A percentile compares a stretch with the other conserved stretches of the same genome.
These are phyloP conservation scores for Salix suchowensis DNA, from an alignment of 345 rosid genomes.

Conservation along the genomic window DNA sequence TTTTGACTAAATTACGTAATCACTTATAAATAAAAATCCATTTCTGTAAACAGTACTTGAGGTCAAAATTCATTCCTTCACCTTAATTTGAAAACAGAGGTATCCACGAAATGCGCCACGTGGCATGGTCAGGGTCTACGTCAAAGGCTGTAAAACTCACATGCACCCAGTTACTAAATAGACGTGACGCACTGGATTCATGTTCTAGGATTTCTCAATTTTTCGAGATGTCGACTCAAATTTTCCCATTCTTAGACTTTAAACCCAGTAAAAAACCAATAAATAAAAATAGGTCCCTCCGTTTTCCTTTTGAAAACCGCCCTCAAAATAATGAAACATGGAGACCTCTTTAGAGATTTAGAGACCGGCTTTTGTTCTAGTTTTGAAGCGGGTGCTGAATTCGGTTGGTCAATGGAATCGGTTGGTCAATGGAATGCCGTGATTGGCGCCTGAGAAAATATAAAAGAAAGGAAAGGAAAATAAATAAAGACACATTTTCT, in stretches of 20 bases:
- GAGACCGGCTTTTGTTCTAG: not conserved
- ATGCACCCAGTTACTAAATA: not conserved
- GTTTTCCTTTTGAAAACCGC: not conserved
- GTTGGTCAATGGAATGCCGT: conserved; percentile 33
- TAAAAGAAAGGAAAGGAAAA: not conserved
- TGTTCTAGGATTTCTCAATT: not conserved
- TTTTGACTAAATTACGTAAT: not conserved
- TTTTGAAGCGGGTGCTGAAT: not conserved
- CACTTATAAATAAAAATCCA: not conserved
- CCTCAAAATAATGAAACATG: not conserved
- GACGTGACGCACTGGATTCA: not conserved
- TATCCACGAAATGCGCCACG: not conserved
- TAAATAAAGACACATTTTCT: not conserved
- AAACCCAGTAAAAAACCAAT: not conserved
- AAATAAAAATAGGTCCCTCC: not conserved
- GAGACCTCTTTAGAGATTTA: not conserved
- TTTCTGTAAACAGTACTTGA: not conserved
- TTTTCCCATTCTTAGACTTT: not conserved
- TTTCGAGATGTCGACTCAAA: not conserved
- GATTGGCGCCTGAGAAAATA: conserved; percentile 51
- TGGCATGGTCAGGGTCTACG: not conserved
- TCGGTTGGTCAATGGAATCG: conserved; percentile 14
- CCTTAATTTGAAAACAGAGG: not conserved
- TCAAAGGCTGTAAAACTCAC: not conserved
- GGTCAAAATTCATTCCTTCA: not conserved